Evolutionary conservation across 1,139 yeast species (phyloP).

Genomic region (Arxiozyma bovina): DNA sequence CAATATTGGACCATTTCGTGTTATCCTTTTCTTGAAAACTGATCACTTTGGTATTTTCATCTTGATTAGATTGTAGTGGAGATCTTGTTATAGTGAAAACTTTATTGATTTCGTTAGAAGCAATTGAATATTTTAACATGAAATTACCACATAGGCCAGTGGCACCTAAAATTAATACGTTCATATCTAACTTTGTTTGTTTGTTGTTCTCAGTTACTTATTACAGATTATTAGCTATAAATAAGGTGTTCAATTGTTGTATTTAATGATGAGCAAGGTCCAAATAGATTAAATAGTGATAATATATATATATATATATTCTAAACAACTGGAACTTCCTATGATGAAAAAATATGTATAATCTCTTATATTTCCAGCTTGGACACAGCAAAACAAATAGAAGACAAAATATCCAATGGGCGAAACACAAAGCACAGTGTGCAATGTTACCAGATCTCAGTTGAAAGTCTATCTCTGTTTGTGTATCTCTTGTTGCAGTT

Average conservation of each 20-base stretch:
- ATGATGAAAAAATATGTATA: too few relatives aligned
- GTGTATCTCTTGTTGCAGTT: too few relatives aligned
- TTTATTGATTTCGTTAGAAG: slow-evolving; percentile 30
- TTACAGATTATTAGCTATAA: not conserved
- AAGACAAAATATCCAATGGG: too few relatives aligned
- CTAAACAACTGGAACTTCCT: too few relatives aligned
- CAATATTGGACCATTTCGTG: slow-evolving; percentile 35
- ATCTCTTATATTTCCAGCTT: too few relatives aligned
- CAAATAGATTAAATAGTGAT: too few relatives aligned
- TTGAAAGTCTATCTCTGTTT: too few relatives aligned
- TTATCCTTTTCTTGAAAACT: slow-evolving; percentile 34
- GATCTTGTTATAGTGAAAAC: slow-evolving; percentile 44
- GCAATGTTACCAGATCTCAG: too few relatives aligned
- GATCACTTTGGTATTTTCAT: slow-evolving; percentile 2
- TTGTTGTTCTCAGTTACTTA: not conserved
- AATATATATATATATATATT: too few relatives aligned
- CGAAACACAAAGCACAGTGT: too few relatives aligned
- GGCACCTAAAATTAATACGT: slow-evolving; percentile 41
- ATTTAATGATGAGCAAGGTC: too few relatives aligned
- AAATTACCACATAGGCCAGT: slow-evolving; percentile 54
- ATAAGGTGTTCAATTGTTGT: not conserved
- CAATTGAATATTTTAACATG: slow-evolving; percentile 36
- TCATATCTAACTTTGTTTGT: slow-evolving; percentile 7
- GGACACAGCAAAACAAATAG: too few relatives aligned
- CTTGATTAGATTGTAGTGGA: slow-evolving; percentile 11